Base-by-base conservation (phyloP, 371 early-diverging fungal genomes). In the Apophysomyces variabilis region DNA sequence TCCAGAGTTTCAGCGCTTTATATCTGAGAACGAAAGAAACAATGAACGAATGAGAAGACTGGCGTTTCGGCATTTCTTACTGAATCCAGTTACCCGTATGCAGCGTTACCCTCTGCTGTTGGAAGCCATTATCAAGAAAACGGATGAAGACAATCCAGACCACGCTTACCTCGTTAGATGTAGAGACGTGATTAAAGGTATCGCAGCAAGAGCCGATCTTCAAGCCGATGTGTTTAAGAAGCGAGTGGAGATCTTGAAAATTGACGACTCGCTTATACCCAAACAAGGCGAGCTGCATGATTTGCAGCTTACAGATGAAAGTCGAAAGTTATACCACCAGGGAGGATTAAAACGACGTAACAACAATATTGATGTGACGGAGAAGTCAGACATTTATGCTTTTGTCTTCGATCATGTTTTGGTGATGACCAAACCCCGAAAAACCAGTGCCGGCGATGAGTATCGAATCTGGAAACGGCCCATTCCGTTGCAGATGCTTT, bases 371-470 rank as follows among this genome's bases (percentile, higher is more conserved):
- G 92, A 92, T 32, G 82, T 80, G 35, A 78, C 88, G 0, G 92
- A 92, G 46, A 83, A 83, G 56, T 79, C 86, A 0, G 92, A 93
- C 38, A 75, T 96, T 13, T 83, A 83, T 57, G 89, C 93, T 7
- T 93, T 95, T 74, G 81, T 97, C 37, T 93, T 97, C 67, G 98
- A 97, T 70, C 95, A 97, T 78, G 77, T 88, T 58, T 75, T 97
- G 7, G 66, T 97, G 38, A 76, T 97, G 85, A 88, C 95, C 58
- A 93, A 92, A 67, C 77, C 79, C 44, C 82, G 86, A 57, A 81
- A 79, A 41, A 73, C 75, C 9, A 68, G 66, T 62, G 75, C 78
- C 21, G 89, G 87, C 36, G 85, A 82, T 35, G 83, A 84, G 41
- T 90, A 84, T 72, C 82, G 87, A 54, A 74, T 94, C 6, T 89